These are phyloP conservation scores for Fusarium buharicum DNA, from an alignment of 2,329 filamentous ascomycete species.

Conservation along the genomic window DNA sequence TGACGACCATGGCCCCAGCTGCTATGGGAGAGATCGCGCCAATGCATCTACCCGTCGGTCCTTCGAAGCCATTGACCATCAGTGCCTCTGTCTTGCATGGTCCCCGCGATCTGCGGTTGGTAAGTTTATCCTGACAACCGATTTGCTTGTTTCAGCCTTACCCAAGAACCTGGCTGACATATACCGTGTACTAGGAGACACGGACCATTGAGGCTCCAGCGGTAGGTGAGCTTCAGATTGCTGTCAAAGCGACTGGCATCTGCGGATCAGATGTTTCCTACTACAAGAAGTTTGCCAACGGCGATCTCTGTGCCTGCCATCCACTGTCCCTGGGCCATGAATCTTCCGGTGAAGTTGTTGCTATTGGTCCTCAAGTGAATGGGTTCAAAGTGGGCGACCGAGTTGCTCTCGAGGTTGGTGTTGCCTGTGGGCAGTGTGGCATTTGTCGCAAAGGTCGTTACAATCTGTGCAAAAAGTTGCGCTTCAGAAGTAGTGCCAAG, in stretches of 20 bases:
- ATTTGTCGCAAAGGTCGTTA: conserved; percentile 66
- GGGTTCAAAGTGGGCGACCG: conserved; percentile 66
- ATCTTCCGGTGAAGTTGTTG: conserved; percentile 68
- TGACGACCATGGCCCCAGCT: conserved; percentile 60
- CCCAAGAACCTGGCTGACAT: conserved; percentile 32
- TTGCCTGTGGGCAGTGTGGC: conserved; percentile 63
- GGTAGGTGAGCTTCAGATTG: conserved; percentile 69
- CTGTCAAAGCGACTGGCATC: conserved; percentile 73
- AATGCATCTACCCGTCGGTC: conserved; percentile 56
- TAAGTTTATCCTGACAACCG: conserved; percentile 50
- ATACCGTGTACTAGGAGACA: conserved; percentile 57
- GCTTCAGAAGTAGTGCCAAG: conserved; percentile 71
- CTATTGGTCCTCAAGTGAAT: conserved; percentile 62
- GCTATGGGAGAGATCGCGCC: conserved; percentile 57
- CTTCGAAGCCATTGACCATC: conserved; percentile 57
- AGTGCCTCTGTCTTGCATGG: conserved; percentile 68
- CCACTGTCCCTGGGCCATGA: conserved; percentile 74
- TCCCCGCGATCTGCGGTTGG: conserved; percentile 66
- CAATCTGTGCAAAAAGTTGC: conserved; percentile 70
- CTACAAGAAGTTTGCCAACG: conserved; percentile 78
- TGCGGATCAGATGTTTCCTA: conserved; percentile 78
- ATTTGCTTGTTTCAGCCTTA: conserved; percentile 39
- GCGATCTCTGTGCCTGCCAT: conserved; percentile 72
- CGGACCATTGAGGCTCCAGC: conserved; percentile 60
- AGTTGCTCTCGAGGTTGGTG: conserved; percentile 67